A percentile compares a stretch with the other conserved stretches of the same genome.
Evolutionary conservation across 176 grass and related monocot species (phyloP).

Genomic region (Juncus inflexus): DNA sequence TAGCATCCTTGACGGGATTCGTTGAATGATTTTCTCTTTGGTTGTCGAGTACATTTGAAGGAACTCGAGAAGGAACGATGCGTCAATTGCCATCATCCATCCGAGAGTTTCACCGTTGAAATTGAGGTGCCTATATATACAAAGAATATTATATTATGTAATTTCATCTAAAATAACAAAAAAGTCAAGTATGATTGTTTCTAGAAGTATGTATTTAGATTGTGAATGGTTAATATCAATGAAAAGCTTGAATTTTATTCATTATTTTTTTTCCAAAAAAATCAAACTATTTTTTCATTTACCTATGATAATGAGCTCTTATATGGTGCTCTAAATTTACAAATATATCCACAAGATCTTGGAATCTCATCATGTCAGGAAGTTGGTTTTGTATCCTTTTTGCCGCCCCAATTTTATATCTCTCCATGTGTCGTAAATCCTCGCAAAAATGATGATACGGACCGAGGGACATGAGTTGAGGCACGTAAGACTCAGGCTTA

Average conservation of each 20-base stretch:
- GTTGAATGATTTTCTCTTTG: slow-evolving; percentile 17
- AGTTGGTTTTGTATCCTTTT: slow-evolving; percentile 44
- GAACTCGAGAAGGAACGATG: slow-evolving; percentile 72
- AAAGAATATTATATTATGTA: background rate
- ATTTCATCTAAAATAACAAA: background rate
- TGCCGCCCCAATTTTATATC: slow-evolving; percentile 60
- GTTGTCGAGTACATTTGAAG: slow-evolving; percentile 32
- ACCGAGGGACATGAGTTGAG: slow-evolving; percentile 53
- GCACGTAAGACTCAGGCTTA: slow-evolving; percentile 65
- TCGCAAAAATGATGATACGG: slow-evolving; percentile 73
- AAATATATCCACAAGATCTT: slow-evolving; percentile 44
- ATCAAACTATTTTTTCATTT: background rate
- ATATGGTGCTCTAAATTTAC: slow-evolving; percentile 42
- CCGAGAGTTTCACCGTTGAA: slow-evolving; percentile 43
- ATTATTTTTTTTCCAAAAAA: background rate
- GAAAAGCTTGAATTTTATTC: no score
- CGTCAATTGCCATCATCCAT: slow-evolving; percentile 93
- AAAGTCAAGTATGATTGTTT: background rate
- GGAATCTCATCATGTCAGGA: slow-evolving; percentile 31
- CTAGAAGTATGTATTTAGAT: background rate
- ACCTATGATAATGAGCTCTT: slow-evolving; percentile 77
- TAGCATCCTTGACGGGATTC: slow-evolving; percentile 27
- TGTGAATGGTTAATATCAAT: no score
- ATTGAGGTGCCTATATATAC: slow-evolving; percentile 47
- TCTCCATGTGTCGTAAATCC: slow-evolving; percentile 67